phyloP scores from a whole-genome alignment of 2,329 filamentous ascomycete genomes.

The Calonectria pseudoturangicola region DNA sequence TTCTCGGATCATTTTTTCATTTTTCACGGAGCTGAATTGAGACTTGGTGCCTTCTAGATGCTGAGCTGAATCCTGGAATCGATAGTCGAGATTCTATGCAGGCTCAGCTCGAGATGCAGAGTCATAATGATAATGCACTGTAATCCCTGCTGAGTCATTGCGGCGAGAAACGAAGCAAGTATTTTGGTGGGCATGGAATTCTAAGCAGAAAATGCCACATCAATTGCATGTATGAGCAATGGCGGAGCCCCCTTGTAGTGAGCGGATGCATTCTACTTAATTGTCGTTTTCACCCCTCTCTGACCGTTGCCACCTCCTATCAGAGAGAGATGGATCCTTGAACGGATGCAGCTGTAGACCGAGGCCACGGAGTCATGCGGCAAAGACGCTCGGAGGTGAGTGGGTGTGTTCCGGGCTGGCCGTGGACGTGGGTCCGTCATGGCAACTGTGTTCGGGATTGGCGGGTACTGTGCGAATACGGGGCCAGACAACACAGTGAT shows the following conservation, averaged over 20 bases:
- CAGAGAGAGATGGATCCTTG: conserved; percentile 15
- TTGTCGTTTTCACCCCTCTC: conserved; percentile 2
- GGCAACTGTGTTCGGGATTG: conserved; percentile 1
- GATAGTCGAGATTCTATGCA: not conserved
- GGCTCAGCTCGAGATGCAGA: not conserved
- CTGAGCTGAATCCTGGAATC: not conserved
- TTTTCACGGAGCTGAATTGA: not conserved
- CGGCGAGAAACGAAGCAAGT: not conserved
- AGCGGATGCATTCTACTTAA: not conserved
- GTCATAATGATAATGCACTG: not conserved
- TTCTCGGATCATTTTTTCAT: not conserved
- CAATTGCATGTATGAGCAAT: conserved; percentile 1
- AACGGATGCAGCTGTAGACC: conserved; percentile 22
- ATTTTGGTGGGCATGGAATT: not conserved
- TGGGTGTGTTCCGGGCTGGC: conserved; percentile 27
- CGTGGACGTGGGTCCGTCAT: conserved; percentile 9
- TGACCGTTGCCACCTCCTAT: conserved; percentile 26
- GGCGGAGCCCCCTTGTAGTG: conserved; percentile 10
- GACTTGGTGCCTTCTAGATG: not conserved
- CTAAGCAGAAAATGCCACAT: not conserved
- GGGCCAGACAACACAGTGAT: not conserved
- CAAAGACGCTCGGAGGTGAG: conserved; percentile 30
- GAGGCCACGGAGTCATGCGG: conserved; percentile 32
- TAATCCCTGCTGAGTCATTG: conserved; percentile 3
- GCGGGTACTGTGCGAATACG: conserved; percentile 18